phyloP scores from a whole-genome alignment of 306 rosid genomes.

The Dicorynia guianensis region DNA sequence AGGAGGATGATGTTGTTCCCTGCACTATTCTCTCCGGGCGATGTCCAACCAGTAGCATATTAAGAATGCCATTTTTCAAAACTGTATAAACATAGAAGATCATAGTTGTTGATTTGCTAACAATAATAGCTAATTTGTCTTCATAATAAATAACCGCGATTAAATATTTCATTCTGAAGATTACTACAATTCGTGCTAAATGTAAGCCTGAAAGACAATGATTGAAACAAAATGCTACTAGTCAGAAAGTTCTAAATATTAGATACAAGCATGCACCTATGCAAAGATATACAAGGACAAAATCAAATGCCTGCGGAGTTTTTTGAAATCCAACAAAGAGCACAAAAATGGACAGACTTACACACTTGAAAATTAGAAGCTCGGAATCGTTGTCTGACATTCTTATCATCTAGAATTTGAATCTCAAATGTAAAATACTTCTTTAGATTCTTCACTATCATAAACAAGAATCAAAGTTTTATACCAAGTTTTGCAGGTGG shows the following conservation, averaged over 20 bases:
- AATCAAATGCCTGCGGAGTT: conserved; percentile 21
- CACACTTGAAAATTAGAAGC: conserved; percentile 99
- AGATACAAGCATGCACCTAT: background rate
- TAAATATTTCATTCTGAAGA: too few species aligned
- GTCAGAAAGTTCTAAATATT: conserved; percentile 16
- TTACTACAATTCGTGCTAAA: too few species aligned
- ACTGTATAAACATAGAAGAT: background rate
- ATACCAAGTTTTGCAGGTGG: conserved; percentile 94
- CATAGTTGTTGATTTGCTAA: background rate
- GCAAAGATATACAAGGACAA: conserved; percentile 26
- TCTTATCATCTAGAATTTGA: conserved; percentile 93
- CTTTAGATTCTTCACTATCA: conserved; percentile 93
- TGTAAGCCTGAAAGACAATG: too few species aligned
- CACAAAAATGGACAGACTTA: conserved; percentile 80
- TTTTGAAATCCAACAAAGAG: conserved; percentile 32
- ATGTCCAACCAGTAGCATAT: conserved; percentile 7
- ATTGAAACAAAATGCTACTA: background rate
- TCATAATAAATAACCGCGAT: too few species aligned
- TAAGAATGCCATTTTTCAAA: background rate
- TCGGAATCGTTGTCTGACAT: conserved; percentile 90
- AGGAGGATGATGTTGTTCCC: background rate
- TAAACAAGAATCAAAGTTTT: conserved; percentile 88
- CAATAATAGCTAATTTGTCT: too few species aligned
- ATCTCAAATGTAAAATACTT: conserved; percentile 96
- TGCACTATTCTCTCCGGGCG: background rate